Base-by-base conservation (phyloP, 345 rosid species). In the Rubroshorea leprosula region DNA sequence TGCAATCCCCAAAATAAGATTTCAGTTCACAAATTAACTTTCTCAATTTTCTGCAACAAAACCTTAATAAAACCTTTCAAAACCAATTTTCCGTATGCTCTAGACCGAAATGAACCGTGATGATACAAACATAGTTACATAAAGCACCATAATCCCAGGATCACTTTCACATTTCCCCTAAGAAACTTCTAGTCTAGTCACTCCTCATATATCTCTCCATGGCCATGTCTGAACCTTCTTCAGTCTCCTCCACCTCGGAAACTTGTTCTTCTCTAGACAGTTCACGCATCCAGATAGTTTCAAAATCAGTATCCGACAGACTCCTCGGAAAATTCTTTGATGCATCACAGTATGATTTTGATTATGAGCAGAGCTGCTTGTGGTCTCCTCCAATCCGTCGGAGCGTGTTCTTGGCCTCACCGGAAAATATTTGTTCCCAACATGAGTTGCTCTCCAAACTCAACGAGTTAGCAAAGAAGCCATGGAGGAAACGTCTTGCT, bases 361-460 rank as follows among this genome's bases (percentile, higher is more conserved):
- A 87, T 58, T 74, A 75, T 51, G 75, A 74, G 65, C 59, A 51
- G 46, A 84, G 95, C 12, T 78, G 82, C n/a, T 41, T 87, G 29
- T 87, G 95, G 95, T 87, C 95, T 72, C 91, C 95, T 27, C 83
- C 85, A 0, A 44, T 14, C 18, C 76, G 57, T 54, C 71, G 89
- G 53, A 78, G 62, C 4, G 78, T 72, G 8, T 84, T 78, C 74
- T 58, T 87, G 74, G 74, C 74, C 51, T 79, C 87, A 0, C 79
- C 80, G 20, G 49, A 18, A 12, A 81, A 39, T 43, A 80, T 91
- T 16, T 71, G 76, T 46, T 83, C 83, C 0, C 82, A 72, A 45
- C 78, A 68, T 44, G 80, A 83, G 26, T 71, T 87, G 89, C 66
- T 69, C 23, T 55, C 66, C 19, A 75, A 74, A 48, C 83, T 90